Base-by-base conservation (phyloP, 305 asterid genomes). In the Fraxinus nigra region DNA sequence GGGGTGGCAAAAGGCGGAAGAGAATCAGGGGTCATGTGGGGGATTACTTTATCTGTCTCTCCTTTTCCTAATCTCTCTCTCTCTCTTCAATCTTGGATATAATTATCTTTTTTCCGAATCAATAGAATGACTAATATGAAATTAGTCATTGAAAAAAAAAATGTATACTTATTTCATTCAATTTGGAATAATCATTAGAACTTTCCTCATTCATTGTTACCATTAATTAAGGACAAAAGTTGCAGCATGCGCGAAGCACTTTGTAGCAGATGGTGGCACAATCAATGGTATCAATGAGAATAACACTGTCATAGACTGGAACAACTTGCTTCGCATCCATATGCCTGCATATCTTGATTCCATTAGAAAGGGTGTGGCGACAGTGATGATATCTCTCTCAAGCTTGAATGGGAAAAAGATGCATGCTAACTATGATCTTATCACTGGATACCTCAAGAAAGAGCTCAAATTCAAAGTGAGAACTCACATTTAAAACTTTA, bases 391-490 rank as follows among this genome's bases (percentile, higher is more conserved):
- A 56, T 91, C 95, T 0, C 89, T 86, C 82, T 91, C 93, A 22
- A 90, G 95, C 85, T 91, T 89, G 95, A 91, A 91, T 16, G 93
- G 93, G 13, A 63, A 69, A 48, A 90, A 83, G 85, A 91, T 91
- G 95, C 95, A 90, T 14, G 91, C 93, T 22, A 91, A 91, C 74
- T 78, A 78, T 28, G 90, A 85, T 70, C 93, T 91, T 46, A 72
- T 91, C 40, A 90, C 93, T 10, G 88, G 90, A 59, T 90, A 83
- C 85, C 87, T 91, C 73, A 91, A 88, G 91, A 70, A 77, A 22
- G 84, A 79, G 56, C 95, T 89, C 85, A 89, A 90, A 76, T 91
- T 91, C 90, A 79, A 85, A 81, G 94, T 90, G 81, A 61, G 8
- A 3, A 1, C 38, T 78, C 34, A n/a, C 13, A 11, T 5, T 4